Evolutionary conservation across 371 early-diverging fungal genomes (phyloP).

Genomic region (Mortierella sp.): DNA sequence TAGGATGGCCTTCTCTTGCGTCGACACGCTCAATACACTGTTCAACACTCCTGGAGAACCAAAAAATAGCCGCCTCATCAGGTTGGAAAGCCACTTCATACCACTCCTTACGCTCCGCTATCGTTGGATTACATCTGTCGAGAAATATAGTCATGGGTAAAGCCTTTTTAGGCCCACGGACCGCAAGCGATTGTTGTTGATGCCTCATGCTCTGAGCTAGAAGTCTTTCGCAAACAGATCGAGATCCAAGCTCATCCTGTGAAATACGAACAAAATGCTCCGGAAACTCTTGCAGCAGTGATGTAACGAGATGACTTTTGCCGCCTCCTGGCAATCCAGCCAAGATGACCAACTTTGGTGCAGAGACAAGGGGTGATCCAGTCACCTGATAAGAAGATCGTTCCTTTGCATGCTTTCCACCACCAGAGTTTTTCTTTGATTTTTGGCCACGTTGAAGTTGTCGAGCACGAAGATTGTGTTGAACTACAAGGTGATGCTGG

Average conservation of each 20-base stretch:
- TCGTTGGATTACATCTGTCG: constrained; percentile 64
- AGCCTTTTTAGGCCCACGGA: constrained; percentile 33
- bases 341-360: constrained; percentile 58
- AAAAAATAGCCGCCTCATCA: constrained; percentile 43
- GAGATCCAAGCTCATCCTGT: constrained; percentile 62
- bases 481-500: constrained; percentile 51
- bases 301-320: constrained; percentile 55
- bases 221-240: constrained; percentile 50
- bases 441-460: constrained; percentile 55
- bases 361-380: constrained; percentile 30
- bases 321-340: constrained; percentile 63
- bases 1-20: constrained; percentile 58
- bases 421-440: constrained; percentile 36
- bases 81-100: constrained; percentile 56
- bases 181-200: constrained; percentile 43
- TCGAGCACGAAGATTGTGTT: constrained; percentile 48
- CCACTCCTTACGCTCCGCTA: constrained; percentile 55
- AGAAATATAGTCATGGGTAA: constrained; percentile 57
- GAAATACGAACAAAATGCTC: constrained; percentile 57
- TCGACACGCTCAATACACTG: constrained; percentile 57
- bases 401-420: constrained; percentile 38
- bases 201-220: constrained; percentile 55
- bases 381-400: constrained; percentile 36
- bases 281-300: constrained; percentile 36
- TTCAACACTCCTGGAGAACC: constrained; percentile 55